Percentiles rank a stretch among this genome's conserved stretches.
Conservation (phyloP, 495 filamentous ascomycete species). For the Friedmanniomyces endolithicus region DNA sequence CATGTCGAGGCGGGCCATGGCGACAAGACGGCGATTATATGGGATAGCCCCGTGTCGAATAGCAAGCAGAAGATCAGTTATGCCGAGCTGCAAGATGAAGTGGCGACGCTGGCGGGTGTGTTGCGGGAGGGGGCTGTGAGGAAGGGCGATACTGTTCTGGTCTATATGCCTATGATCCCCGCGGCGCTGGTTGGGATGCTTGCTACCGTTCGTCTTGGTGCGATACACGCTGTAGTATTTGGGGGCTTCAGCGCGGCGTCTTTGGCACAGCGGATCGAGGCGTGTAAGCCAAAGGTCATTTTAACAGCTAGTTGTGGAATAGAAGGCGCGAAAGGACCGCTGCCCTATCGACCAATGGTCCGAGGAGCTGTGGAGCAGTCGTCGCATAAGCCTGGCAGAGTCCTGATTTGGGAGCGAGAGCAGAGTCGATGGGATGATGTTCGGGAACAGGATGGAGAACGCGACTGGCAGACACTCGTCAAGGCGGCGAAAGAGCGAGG, state of each 20-base stretch:
- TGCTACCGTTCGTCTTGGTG: constrained; percentile 68
- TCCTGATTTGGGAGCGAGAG: constrained; percentile 69
- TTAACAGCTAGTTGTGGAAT: constrained; percentile 89
- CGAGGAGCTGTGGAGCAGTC: constrained; percentile 30
- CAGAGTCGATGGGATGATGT: constrained; percentile 60
- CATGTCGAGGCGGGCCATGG: constrained; percentile 70
- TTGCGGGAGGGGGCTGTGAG: constrained; percentile 70
- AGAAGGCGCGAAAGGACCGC: constrained; percentile 67
- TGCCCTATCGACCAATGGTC: constrained; percentile 58
- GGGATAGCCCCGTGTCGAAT: constrained; percentile 78
- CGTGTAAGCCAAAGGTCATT: constrained; percentile 58
- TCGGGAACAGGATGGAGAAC: constrained; percentile 49
- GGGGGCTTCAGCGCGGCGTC: constrained; percentile 76
- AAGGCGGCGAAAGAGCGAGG: constrained; percentile 52
- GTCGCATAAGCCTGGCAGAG: constrained; percentile 32
- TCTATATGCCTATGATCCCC: constrained; percentile 98
- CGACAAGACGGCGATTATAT: constrained; percentile 61
- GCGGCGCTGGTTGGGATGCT: constrained; percentile 74
- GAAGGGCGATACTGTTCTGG: constrained; percentile 80
- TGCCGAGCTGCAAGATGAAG: constrained; percentile 61
- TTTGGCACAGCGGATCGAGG: constrained; percentile 80
- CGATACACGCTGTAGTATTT: constrained; percentile 85
- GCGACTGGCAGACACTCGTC: constrained; percentile 67
- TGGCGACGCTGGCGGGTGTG: constrained; percentile 72
- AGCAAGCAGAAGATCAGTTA: constrained; percentile 63